Evolutionary conservation across 2,329 filamentous ascomycete species (phyloP).

Genomic region (Thelonectria rubi): DNA sequence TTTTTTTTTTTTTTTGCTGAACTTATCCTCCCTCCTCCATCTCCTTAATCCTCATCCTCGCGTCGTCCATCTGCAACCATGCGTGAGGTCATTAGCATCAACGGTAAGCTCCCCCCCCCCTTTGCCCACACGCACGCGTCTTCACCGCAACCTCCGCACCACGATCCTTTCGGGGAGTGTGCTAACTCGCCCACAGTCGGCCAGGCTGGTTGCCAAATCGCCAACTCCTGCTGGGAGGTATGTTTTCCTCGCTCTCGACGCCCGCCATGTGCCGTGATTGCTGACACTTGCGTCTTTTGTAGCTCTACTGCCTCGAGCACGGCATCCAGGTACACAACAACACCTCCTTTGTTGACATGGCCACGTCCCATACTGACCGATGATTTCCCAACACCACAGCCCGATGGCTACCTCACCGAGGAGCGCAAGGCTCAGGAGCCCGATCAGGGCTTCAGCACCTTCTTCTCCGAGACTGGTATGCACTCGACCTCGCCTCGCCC

Average conservation of each 20-base stretch:
- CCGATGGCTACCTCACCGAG: conserved; percentile 97
- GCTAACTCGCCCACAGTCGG: conserved; percentile 80
- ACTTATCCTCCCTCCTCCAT: conserved; percentile 44
- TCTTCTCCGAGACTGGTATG: conserved; percentile 99
- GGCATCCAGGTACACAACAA: conserved; percentile 85
- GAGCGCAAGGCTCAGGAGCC: conserved; percentile 94
- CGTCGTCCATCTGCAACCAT: conserved; percentile 67
- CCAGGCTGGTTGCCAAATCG: conserved; percentile 99
- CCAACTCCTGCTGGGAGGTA: conserved; percentile 99
- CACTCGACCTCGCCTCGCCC: conserved; percentile 6
- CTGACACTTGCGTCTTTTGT: conserved; percentile 42
- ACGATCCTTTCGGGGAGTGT: conserved; percentile 29
- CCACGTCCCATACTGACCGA: conserved; percentile 30
- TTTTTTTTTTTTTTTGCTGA: conserved; percentile 35
- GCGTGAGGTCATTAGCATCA: conserved; percentile 99
- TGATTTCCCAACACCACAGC: conserved; percentile 61
- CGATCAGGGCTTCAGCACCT: conserved; percentile 99
- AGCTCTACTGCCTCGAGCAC: conserved; percentile 99
- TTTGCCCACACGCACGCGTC: conserved; percentile 43
- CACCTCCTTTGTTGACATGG: conserved; percentile 34
- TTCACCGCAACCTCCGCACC: conserved; percentile 53
- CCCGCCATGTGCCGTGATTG: conserved; percentile 21
- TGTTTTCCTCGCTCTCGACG: conserved; percentile 49
- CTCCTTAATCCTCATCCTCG: conserved; percentile 36
- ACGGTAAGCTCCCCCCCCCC: conserved; percentile 73